Conservation (phyloP, 352 stramenopile genomes). For the Poterioochromonas sp. region DNA sequence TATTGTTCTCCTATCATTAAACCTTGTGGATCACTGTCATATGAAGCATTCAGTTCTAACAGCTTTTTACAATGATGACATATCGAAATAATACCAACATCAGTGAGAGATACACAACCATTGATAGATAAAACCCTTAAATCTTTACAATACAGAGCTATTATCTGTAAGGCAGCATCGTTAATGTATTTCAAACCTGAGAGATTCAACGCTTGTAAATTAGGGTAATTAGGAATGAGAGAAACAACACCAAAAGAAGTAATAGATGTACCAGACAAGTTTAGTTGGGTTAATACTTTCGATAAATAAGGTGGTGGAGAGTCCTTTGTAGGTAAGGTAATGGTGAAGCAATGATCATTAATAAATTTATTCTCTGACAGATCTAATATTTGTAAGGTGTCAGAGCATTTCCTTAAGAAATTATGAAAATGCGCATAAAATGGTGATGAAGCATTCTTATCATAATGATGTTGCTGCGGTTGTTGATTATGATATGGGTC, state of each 20-base stretch:
- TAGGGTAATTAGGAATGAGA: not conserved
- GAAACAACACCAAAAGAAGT: not conserved
- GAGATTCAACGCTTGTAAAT: not conserved
- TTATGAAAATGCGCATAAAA: too few species aligned
- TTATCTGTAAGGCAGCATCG: not conserved
- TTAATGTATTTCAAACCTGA: not conserved
- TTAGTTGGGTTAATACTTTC: too few species aligned
- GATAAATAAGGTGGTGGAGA: too few species aligned
- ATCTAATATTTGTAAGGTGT: too few species aligned
- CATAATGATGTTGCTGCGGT: too few species aligned
- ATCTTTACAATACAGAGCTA: not conserved
- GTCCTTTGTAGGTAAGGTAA: too few species aligned
- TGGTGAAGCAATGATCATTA: too few species aligned
- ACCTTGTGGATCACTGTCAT: not conserved
- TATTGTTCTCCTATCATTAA: not conserved
- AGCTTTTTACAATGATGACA: not conserved
- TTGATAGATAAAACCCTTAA: not conserved
- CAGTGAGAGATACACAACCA: not conserved
- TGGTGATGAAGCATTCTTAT: too few species aligned
- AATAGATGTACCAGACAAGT: too few species aligned
- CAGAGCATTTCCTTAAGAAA: too few species aligned
- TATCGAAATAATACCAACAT: not conserved
- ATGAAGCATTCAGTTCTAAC: not conserved
- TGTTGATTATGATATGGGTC: too few species aligned
- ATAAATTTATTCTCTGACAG: too few species aligned